phyloP scores from a whole-genome alignment of 176 grass and related monocot genomes.

The Cenchrus purpureus region DNA sequence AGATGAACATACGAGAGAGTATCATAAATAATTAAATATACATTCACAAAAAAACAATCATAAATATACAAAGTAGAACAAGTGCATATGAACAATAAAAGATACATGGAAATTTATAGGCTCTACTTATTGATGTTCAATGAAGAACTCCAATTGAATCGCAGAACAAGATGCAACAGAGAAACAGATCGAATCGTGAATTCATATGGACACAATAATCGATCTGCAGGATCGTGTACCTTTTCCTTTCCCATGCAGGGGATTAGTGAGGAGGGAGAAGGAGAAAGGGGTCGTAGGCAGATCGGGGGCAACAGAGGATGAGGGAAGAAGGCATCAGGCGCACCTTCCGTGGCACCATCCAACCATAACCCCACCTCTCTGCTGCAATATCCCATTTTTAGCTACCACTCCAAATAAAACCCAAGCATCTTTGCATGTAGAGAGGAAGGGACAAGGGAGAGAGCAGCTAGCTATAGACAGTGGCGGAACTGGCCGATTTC shows the following conservation, averaged over 20 bases:
- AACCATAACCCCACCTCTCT: slow-evolving; percentile 1
- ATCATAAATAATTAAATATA: too few relatives aligned
- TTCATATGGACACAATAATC: background rate
- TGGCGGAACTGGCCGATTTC: too few relatives aligned
- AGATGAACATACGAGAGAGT: background rate
- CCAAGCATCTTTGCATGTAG: background rate
- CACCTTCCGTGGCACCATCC: background rate
- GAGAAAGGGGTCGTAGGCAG: slow-evolving; percentile 35
- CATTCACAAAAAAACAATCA: background rate
- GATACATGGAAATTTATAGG: background rate
- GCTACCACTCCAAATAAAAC: slow-evolving; percentile 25
- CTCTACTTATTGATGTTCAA: background rate
- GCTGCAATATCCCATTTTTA: slow-evolving; percentile 38
- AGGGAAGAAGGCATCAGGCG: slow-evolving; percentile 29
- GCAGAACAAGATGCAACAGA: background rate
- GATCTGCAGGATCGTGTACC: slow-evolving; percentile 12
- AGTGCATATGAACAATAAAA: background rate
- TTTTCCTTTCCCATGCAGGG: background rate
- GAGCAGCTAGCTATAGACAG: too few relatives aligned
- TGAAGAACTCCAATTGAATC: background rate
- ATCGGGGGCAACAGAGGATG: background rate
- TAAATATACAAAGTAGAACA: background rate
- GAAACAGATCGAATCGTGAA: background rate
- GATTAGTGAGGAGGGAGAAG: slow-evolving; percentile 18
- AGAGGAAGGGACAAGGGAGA: too few relatives aligned